These are phyloP conservation scores for Aureobasidium sp. DNA, from an alignment of 2,329 filamentous ascomycete species.

Conservation along the genomic window DNA sequence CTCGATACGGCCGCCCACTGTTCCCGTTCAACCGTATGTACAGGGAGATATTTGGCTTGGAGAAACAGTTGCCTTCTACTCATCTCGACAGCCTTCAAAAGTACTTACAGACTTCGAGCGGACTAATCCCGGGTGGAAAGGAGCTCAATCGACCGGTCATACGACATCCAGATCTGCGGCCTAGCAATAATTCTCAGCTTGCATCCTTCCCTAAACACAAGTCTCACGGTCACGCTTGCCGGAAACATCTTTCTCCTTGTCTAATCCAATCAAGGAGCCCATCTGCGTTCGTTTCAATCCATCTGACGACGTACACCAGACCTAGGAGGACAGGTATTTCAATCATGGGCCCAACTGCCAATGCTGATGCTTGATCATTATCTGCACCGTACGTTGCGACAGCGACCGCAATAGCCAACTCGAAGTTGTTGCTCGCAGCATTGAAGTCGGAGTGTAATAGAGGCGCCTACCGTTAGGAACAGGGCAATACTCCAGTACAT, in stretches of 20 bases:
- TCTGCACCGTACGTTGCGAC: slow-evolving; percentile 82
- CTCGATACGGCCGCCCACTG: slow-evolving; percentile 32
- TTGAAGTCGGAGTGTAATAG: slow-evolving; percentile 89
- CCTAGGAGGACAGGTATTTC: slow-evolving; percentile 86
- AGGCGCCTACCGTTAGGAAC: slow-evolving; percentile 81
- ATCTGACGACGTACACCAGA: slow-evolving; percentile 78
- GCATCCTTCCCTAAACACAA: too few species aligned
- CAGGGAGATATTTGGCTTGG: slow-evolving; percentile 36
- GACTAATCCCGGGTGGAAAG: neutral
- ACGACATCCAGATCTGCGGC: neutral
- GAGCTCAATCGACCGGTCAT: slow-evolving; percentile 24
- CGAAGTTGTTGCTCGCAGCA: slow-evolving; percentile 93
- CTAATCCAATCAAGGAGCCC: too few species aligned
- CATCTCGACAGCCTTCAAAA: neutral
- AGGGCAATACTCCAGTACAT: slow-evolving; percentile 89
- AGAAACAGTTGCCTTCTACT: slow-evolving; percentile 31
- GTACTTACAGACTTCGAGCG: too few species aligned
- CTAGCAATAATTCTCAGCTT: too few species aligned
- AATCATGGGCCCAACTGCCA: slow-evolving; percentile 86
- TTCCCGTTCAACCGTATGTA: slow-evolving; percentile 36
- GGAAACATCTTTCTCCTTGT: too few species aligned
- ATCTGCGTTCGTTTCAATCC: too few species aligned
- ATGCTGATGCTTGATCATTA: slow-evolving; percentile 83
- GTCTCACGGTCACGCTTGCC: too few species aligned
- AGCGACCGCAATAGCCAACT: slow-evolving; percentile 89